Evolutionary conservation across 164 flowering plant species (phyloP), one percentile per base, ranked within the genome.

Genomic region (Magnolia officinalis): DNA sequence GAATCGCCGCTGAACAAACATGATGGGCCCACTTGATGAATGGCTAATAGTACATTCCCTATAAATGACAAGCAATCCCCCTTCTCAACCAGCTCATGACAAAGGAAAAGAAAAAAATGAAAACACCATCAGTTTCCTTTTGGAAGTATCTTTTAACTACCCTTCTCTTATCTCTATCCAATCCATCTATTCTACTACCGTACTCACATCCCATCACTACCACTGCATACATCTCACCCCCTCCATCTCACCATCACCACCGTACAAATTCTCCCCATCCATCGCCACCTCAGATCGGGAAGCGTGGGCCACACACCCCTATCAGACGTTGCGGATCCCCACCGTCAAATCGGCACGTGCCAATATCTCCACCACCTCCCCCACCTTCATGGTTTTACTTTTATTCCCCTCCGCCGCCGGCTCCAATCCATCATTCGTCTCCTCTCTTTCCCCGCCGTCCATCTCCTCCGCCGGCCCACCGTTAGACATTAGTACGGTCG

Each of bases 371-470:
- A 9, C 29, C 68, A 24, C 68, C 68, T 65, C 68, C 68, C 21
- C 68, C 68, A 7, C 68, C 68, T 20, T 20, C 68, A 8, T 24
- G 26, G 24, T 65, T 24, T 14, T 65, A 20, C 68, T 65, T 20
- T 65, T 65, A 20, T 65, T 65, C 68, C 13, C 68, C 68, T 21
- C 68, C 68, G 24, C 68, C 68, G 8, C 68, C 68, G 3, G 21
- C 14, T 23, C 68, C 63, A 3, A 59, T 59, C 63, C 63, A 59
- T 19, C n/a, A 37, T 37, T 37, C 45, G 6, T 5, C 68, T 21
- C 68, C 29, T 24, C 24, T 65, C 29, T 23, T 14, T 20, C 68
- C 29, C 13, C 37, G 29, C 68, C 68, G 68, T 11, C 68, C 10
- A 9, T 23, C 21, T 65, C 68, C 68, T 9, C 68, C 11, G 29